Conservation (phyloP, 495 filamentous ascomycete species). For the Entonaema liquescens region DNA sequence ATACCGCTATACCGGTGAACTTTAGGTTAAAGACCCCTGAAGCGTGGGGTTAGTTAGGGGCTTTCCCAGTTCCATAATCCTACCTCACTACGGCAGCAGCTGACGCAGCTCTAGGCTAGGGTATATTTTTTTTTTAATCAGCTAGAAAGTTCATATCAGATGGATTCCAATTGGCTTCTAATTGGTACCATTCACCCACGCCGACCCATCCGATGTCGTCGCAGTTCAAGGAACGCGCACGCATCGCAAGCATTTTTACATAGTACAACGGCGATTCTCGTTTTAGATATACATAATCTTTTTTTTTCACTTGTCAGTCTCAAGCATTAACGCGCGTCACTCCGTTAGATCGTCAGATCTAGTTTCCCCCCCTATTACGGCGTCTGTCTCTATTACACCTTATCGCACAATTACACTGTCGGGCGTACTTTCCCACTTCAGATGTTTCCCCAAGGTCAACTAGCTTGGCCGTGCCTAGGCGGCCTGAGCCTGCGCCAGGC, state of each 20-base stretch:
- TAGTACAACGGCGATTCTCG: conserved; percentile 3
- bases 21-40: background rate
- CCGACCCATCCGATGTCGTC: conserved; percentile 41
- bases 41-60: conserved; percentile 8
- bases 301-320: background rate
- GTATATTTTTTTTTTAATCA: background rate
- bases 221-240: conserved; percentile 32
- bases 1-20: background rate
- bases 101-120: conserved; percentile 32
- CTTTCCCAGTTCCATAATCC: conserved; percentile 11
- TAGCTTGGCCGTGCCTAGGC: conserved; percentile 40
- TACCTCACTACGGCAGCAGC: conserved; percentile 12
- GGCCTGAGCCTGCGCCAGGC: conserved; percentile 41
- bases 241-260: conserved; percentile 15
- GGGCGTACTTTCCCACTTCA: background rate
- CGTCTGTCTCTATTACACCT: background rate
- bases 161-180: conserved; percentile 4
- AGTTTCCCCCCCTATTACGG: background rate
- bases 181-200: conserved; percentile 10
- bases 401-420: background rate
- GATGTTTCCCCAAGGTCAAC: conserved; percentile 40
- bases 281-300: conserved; percentile 11
- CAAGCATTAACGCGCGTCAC: conserved; percentile 6
- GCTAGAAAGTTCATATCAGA: conserved; percentile 22
- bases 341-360: background rate